These are phyloP conservation scores for Rhizopogon vesiculosus DNA, from an alignment of 768 basidiomycete species.

Conservation along the genomic window DNA sequence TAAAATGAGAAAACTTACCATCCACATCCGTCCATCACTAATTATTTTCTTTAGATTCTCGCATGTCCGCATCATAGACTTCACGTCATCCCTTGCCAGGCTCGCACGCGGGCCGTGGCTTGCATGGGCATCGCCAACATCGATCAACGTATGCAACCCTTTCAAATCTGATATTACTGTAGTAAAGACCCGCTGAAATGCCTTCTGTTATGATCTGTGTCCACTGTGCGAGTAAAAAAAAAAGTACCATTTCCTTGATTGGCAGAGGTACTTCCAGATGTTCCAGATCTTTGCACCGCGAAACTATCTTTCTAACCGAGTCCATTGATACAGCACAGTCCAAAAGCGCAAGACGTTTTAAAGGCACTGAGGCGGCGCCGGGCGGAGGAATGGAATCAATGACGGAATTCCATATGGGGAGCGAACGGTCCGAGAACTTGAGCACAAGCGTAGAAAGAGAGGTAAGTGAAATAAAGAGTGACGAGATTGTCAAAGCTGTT, in stretches of 20 bases:
- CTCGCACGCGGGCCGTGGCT: conserved; percentile 34
- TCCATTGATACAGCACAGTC: conserved; percentile 39
- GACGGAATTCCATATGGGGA: conserved; percentile 33
- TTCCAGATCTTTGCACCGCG: conserved; percentile 41
- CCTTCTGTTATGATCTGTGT: background rate
- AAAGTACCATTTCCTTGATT: conserved; percentile 42
- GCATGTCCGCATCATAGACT: conserved; percentile 36
- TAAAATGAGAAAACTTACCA: conserved; percentile 31
- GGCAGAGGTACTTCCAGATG: conserved; percentile 48
- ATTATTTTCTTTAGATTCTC: conserved; percentile 41
- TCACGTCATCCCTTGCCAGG: conserved; percentile 33
- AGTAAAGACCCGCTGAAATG: conserved; percentile 27
- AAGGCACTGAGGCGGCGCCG: conserved; percentile 34
- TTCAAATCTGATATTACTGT: conserved; percentile 30
- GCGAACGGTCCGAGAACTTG: conserved; percentile 3
- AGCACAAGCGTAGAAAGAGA: conserved; percentile 1
- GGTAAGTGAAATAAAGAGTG: background rate
- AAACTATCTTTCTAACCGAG: conserved; percentile 36
- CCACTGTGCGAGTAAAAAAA: background rate
- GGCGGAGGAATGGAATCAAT: conserved; percentile 34
- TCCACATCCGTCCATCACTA: conserved; percentile 50
- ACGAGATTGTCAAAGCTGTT: background rate
- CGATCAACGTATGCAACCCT: conserved; percentile 40
- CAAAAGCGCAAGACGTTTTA: conserved; percentile 42
- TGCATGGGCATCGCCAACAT: conserved; percentile 37